Conservation (phyloP, 2,329 filamentous ascomycete genomes). For the Aureobasidium musti region DNA sequence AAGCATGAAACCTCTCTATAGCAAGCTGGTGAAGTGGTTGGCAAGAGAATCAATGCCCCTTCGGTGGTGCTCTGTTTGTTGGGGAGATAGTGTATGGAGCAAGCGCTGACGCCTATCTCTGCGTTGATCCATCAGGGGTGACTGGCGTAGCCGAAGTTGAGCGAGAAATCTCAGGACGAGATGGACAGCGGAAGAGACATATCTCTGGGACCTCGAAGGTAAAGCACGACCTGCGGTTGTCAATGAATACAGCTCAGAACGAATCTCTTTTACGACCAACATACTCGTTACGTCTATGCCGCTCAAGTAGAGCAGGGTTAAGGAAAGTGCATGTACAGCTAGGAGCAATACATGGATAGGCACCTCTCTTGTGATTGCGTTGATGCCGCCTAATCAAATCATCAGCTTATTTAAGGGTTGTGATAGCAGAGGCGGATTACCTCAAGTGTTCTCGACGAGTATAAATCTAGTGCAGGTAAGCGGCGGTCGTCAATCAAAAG, state of each 20-base stretch:
- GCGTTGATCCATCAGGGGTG: too few relatives aligned
- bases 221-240: background rate
- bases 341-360: background rate
- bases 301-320: background rate
- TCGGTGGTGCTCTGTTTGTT: too few relatives aligned
- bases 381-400: background rate
- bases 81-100: too few relatives aligned
- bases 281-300: background rate
- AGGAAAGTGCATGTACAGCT: background rate
- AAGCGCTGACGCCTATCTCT: too few relatives aligned
- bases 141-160: background rate
- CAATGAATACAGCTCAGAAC: background rate
- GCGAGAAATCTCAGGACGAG: background rate
- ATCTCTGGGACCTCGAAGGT: background rate
- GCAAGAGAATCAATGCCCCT: too few relatives aligned
- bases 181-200: slow-evolving; percentile 3
- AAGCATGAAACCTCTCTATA: too few relatives aligned
- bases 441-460: slow-evolving; percentile 7
- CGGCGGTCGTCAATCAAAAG: background rate
- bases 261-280: background rate
- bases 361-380: slow-evolving; percentile 1
- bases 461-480: background rate
- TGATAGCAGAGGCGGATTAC: background rate
- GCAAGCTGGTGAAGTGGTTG: too few relatives aligned
- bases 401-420: background rate